phyloP scores from a whole-genome alignment of 1,139 yeast genomes.

The Taphrina wiesneri region DNA sequence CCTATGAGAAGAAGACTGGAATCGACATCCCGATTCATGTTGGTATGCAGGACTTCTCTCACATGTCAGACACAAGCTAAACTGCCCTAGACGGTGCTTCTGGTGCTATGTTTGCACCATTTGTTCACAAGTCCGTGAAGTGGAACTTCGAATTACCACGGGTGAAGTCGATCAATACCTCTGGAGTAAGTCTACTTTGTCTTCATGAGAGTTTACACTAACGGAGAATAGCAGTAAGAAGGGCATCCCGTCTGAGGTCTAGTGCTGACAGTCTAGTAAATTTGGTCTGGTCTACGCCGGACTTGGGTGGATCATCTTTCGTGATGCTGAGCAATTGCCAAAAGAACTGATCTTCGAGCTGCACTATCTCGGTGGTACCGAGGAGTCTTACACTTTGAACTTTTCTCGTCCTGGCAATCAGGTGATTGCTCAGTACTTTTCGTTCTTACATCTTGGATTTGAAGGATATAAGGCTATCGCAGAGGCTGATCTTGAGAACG shows the following conservation, averaged over 20 bases:
- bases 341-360: slow-evolving; percentile 71
- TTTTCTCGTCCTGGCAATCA: slow-evolving; percentile 93
- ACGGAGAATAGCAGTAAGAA: neutral
- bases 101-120: slow-evolving; percentile 64
- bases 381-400: slow-evolving; percentile 78
- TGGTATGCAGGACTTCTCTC: neutral
- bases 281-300: slow-evolving; percentile 84
- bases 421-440: slow-evolving; percentile 82
- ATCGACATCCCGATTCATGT: slow-evolving; percentile 77
- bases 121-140: slow-evolving; percentile 21
- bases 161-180: slow-evolving; percentile 83
- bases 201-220: neutral
- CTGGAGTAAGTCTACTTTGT: slow-evolving; percentile 56
- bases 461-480: slow-evolving; percentile 69
- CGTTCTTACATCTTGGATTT: slow-evolving; percentile 67
- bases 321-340: slow-evolving; percentile 64
- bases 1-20: slow-evolving; percentile 68
- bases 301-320: slow-evolving; percentile 90
- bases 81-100: slow-evolving; percentile 71
- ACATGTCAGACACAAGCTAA: neutral
- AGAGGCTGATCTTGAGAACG: slow-evolving; percentile 63
- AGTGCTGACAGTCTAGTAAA: slow-evolving; percentile 50
- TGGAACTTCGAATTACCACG: slow-evolving; percentile 69
- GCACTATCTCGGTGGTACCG: slow-evolving; percentile 84
- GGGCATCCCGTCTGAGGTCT: neutral